Evolutionary conservation across 2,329 filamentous ascomycete genomes (phyloP).

Genomic region (Fusarium austroafricanum): DNA sequence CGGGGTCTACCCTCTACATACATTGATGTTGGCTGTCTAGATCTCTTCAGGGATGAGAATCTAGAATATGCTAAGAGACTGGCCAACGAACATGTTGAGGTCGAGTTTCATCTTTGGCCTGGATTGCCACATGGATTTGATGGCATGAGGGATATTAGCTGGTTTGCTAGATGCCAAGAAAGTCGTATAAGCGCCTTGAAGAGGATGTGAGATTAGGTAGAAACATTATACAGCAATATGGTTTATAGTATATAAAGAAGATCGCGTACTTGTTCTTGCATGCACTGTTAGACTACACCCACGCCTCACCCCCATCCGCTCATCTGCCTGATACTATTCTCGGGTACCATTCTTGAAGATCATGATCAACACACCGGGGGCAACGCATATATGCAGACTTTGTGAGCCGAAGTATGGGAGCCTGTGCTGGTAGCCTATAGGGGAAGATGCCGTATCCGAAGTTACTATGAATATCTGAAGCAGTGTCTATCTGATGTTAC

Average conservation of each 20-base stretch:
- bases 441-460: background rate
- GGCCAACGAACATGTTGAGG: background rate
- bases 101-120: no score
- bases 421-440: background rate
- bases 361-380: background rate
- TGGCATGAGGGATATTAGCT: no score
- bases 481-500: background rate
- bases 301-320: no score
- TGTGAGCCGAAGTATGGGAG: background rate
- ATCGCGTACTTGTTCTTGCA: no score
- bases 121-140: no score
- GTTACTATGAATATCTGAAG: background rate
- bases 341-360: no score
- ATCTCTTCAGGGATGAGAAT: conserved; percentile 49
- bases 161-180: no score
- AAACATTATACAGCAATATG: no score
- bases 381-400: background rate
- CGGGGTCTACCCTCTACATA: conserved; percentile 42
- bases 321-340: background rate
- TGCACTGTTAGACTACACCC: no score
- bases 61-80: conserved; percentile 12
- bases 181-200: no score
- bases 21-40: conserved; percentile 54
- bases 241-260: no score
- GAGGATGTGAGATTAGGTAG: no score